Conservation (phyloP, 1,139 yeast species). For the Hyphopichia khmerensis region DNA sequence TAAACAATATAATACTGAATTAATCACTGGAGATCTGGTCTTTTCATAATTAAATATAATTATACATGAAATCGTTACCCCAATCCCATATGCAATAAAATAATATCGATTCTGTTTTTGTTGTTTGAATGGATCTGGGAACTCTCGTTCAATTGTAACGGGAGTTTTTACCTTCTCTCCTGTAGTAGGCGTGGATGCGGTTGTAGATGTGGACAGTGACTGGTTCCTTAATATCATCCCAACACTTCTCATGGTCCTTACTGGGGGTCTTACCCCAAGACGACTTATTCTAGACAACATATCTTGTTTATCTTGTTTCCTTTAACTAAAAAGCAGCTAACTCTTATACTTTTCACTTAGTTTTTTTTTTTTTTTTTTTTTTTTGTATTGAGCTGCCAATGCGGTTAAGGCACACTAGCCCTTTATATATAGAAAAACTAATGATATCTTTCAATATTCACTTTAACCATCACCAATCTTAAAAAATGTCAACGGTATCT, state of each 20-base stretch:
- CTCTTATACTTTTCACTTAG: too few relatives aligned
- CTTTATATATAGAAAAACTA: too few relatives aligned
- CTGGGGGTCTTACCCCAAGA: background rate
- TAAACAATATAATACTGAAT: constrained; percentile 82
- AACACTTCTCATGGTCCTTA: background rate
- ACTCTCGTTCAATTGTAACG: constrained; percentile 60
- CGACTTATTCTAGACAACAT: background rate
- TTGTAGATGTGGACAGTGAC: too few relatives aligned
- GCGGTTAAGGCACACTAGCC: too few relatives aligned
- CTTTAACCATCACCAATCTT: too few relatives aligned
- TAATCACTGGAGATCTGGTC: constrained; percentile 80
- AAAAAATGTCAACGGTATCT: constrained; percentile 28
- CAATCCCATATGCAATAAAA: constrained; percentile 59
- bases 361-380: too few relatives aligned
- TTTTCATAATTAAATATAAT: constrained; percentile 90
- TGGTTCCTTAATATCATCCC: background rate
- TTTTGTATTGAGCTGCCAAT: too few relatives aligned
- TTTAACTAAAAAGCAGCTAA: too few relatives aligned
- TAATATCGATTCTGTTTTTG: constrained; percentile 50
- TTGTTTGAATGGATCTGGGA: constrained; percentile 73
- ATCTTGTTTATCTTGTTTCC: too few relatives aligned
- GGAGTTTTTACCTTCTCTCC: constrained; percentile 20
- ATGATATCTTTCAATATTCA: too few relatives aligned
- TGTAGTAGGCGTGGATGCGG: too few relatives aligned
- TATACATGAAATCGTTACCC: constrained; percentile 64